Percentiles rank a stretch among this genome's conserved stretches.
Evolutionary conservation across 2,329 filamentous ascomycete genomes (phyloP).

Genomic region (Drechslera avenae): DNA sequence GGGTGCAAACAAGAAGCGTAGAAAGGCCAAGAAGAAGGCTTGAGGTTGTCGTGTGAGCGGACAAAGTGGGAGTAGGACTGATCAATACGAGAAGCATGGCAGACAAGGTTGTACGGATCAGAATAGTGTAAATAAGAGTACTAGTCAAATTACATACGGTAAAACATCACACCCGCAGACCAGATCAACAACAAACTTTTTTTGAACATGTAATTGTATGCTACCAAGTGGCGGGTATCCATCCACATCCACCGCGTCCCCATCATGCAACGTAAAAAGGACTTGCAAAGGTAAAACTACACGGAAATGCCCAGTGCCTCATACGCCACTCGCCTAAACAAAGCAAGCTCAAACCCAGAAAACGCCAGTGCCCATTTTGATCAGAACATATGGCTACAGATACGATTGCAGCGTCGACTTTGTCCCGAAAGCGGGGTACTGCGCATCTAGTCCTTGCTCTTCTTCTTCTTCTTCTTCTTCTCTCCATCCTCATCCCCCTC

Average conservation of each 20-base stretch:
- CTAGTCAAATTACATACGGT: neutral
- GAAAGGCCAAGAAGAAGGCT: conserved; percentile 15
- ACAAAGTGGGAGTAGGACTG: neutral
- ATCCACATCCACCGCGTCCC: conserved; percentile 25
- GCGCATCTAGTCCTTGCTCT: conserved; percentile 52
- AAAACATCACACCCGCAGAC: neutral
- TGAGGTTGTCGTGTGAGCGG: neutral
- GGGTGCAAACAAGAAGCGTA: conserved; percentile 35
- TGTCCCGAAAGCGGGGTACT: neutral
- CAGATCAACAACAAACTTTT: neutral
- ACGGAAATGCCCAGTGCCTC: conserved; percentile 16
- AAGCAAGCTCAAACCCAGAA: conserved; percentile 20
- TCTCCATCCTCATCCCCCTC: conserved; percentile 21
- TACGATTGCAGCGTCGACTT: conserved; percentile 6
- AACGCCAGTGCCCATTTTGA: conserved; percentile 26
- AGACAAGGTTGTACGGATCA: too few relatives aligned
- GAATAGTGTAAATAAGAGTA: too few relatives aligned
- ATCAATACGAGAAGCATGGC: neutral
- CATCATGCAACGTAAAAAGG: conserved; percentile 26
- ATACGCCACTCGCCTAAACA: conserved; percentile 25
- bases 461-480: conserved; percentile 70
- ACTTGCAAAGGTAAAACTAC: conserved; percentile 15
- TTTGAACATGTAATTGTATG: conserved; percentile 23
- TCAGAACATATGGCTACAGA: conserved; percentile 19
- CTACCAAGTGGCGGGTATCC: conserved; percentile 28